A percentile compares a stretch with the other conserved stretches of the same genome.
These are phyloP conservation scores for Vaccinium corymbosum DNA, from an alignment of 148 eudicot genomes.

Conservation along the genomic window DNA sequence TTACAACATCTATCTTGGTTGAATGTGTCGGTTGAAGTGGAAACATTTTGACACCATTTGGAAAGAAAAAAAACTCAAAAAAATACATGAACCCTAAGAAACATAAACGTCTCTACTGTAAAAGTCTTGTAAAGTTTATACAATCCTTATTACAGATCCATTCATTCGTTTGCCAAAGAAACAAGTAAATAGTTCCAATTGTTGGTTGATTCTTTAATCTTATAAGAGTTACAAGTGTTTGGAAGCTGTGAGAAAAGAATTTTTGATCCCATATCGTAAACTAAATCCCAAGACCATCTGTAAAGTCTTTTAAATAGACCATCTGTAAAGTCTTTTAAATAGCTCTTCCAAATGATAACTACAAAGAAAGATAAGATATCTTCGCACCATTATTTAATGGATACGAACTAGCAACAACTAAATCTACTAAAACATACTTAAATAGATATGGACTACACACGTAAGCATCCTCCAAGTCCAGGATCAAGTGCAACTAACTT, in stretches of 20 bases:
- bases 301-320: no score
- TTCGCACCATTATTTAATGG: background rate
- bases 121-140: background rate
- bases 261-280: no score
- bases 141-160: background rate
- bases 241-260: background rate
- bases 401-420: background rate
- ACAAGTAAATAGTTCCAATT: background rate
- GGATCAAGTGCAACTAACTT: background rate
- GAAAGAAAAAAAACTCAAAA: background rate
- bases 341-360: background rate
- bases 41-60: background rate
- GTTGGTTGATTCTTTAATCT: background rate
- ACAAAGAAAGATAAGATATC: background rate
- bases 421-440: background rate
- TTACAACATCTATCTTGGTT: no score
- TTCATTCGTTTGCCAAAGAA: background rate
- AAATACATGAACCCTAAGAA: background rate
- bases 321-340: no score
- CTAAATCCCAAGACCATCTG: background rate
- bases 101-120: background rate
- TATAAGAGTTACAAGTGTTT: background rate
- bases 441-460: background rate
- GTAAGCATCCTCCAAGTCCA: background rate
- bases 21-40: background rate